Percentiles rank a stretch among this genome's conserved stretches.
These are phyloP conservation scores for Secale cereale DNA, from an alignment of 176 grass and related monocot species.

Conservation along the genomic window DNA sequence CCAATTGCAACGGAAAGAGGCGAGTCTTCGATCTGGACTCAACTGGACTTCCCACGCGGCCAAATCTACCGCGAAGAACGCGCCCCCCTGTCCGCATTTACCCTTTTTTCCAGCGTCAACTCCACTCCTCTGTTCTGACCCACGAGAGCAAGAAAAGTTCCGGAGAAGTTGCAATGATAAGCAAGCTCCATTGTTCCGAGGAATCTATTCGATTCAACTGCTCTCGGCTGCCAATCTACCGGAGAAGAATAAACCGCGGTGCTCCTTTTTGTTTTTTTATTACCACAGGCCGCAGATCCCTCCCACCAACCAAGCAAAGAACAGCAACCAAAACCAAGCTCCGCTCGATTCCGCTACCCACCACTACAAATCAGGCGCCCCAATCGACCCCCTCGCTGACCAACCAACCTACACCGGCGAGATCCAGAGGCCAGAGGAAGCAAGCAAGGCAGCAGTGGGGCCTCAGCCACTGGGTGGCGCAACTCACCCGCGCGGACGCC, in stretches of 20 bases:
- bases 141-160: conserved; percentile 18
- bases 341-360: conserved; percentile 2
- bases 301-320: conserved; percentile 24
- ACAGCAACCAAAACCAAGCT: conserved; percentile 3
- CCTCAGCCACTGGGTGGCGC: not conserved
- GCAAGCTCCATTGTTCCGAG: not conserved
- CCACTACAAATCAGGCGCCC: conserved; percentile 2
- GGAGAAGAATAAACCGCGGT: not conserved
- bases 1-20: not conserved
- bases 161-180: not conserved
- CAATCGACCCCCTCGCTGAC: not conserved
- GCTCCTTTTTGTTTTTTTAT: not conserved
- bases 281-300: conserved; percentile 22
- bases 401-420: not conserved
- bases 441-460: not conserved
- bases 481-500: conserved; percentile 74
- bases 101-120: conserved; percentile 13
- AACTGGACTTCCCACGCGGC: not conserved
- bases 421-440: conserved; percentile 24
- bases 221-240: not conserved
- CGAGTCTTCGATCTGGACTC: not conserved
- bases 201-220: conserved; percentile 10
- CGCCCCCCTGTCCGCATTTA: not conserved
- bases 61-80: conserved; percentile 23
- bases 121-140: not conserved